Base-by-base conservation (phyloP, 2,329 filamentous ascomycete species). In the Monosporascus cannonballus region DNA sequence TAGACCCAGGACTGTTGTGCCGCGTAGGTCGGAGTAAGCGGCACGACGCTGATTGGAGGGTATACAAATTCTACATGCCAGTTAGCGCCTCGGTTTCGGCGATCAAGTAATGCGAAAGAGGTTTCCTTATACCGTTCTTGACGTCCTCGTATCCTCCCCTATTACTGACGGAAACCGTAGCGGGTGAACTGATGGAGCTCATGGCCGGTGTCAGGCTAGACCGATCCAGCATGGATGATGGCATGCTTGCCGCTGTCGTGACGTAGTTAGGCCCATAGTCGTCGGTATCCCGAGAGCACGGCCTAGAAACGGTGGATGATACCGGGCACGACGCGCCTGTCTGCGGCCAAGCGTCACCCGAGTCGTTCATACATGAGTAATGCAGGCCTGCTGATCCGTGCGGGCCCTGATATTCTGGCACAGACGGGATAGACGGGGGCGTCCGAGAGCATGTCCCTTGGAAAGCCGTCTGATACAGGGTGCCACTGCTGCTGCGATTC, bases 221-320 rank as follows among this genome's bases (percentile, higher is more conserved):
- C 37, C 61, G 58, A 49, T 71, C 70, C 46, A 77, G 65, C 63
- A 79, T 72, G 42, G 70, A 67, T 20, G 72, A 63, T 17, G 76
- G 76, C 20, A 76, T 71, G 57, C 76, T 78, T 24, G 75, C 76
- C 8, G 76, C 74, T 24, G 75, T 76, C 8, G 76, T 74, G 54
- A 78, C 76, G 62, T 78, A 80, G 56, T 68, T 64, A 50, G 61
- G 64, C 54, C 66, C 70, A 61, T 76, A 78, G 48, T 80, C 77
- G 48, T 79, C 76, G 48, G 71, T 69, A 45, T 69, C 71, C 2
- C 77, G 77, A 2, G 78, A 79, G 3, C 75, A 73, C 18, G 78
- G 77, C 61, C 77, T 80, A 20, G 78, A 78, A 11, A 76, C 76
- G 48, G 71, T 76, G 48, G 77, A 77, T 17, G 75, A 67, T 20